These are phyloP conservation scores for Fusarium zealandicum DNA, from an alignment of 2,329 filamentous ascomycete genomes.

Conservation along the genomic window DNA sequence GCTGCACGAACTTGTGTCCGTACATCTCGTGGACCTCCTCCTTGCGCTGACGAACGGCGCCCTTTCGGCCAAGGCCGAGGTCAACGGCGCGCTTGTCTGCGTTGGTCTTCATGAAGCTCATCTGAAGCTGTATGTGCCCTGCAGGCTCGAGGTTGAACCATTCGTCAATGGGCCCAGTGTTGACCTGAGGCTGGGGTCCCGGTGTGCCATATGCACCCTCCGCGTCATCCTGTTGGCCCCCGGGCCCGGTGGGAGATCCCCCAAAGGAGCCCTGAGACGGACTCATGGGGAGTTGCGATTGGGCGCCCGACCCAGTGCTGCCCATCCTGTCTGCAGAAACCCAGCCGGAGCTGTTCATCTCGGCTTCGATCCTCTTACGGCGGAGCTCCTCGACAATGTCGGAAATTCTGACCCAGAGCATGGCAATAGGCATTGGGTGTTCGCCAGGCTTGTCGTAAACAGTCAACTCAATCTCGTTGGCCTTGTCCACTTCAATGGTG, in stretches of 20 bases:
- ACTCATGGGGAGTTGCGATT: slow-evolving; percentile 65
- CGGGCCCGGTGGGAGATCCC: slow-evolving; percentile 53
- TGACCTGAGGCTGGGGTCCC: slow-evolving; percentile 58
- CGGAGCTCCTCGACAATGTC: slow-evolving; percentile 98
- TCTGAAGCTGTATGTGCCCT: slow-evolving; percentile 86
- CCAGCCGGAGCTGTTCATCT: slow-evolving; percentile 94
- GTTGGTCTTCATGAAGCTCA: slow-evolving; percentile 91
- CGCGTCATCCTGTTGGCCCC: slow-evolving; percentile 45
- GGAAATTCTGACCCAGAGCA: slow-evolving; percentile 96
- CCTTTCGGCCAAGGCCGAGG: slow-evolving; percentile 90
- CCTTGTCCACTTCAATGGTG: slow-evolving; percentile 94
- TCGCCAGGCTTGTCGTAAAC: slow-evolving; percentile 96
- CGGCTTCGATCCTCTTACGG: slow-evolving; percentile 94
- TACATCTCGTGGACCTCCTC: slow-evolving; percentile 99
- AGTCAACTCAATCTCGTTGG: slow-evolving; percentile 96
- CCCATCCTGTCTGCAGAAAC: slow-evolving; percentile 97
- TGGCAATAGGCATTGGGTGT: slow-evolving; percentile 88
- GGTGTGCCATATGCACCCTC: slow-evolving; percentile 45
- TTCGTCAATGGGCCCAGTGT: slow-evolving; percentile 76
- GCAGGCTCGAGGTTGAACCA: slow-evolving; percentile 98
- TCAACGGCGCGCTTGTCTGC: slow-evolving; percentile 85
- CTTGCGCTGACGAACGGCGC: slow-evolving; percentile 95
- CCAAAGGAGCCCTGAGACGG: slow-evolving; percentile 54
- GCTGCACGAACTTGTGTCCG: slow-evolving; percentile 97
- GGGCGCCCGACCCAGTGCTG: slow-evolving; percentile 55